Percentiles rank a stretch among this genome's conserved stretches.
These are phyloP conservation scores for Trebouxiophyceae sp. DNA, from an alignment of 163 green algal species.

Conservation along the genomic window DNA sequence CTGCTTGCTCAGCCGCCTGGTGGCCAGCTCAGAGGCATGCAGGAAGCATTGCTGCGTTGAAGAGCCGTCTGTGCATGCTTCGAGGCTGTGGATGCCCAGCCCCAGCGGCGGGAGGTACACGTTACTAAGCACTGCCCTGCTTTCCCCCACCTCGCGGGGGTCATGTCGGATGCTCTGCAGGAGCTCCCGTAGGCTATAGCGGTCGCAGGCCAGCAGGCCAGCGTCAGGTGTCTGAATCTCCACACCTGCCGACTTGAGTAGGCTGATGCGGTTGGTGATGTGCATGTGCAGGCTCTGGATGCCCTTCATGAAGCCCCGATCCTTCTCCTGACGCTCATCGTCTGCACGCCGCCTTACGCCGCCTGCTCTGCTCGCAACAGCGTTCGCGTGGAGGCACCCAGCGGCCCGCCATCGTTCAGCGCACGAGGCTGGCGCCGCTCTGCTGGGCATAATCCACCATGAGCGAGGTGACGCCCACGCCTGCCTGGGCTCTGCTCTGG, in stretches of 20 bases:
- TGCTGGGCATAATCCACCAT: not conserved
- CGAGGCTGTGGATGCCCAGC: not conserved
- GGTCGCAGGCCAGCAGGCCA: not conserved
- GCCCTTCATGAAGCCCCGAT: not conserved
- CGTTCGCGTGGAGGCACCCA: not conserved
- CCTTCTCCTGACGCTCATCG: too few species aligned
- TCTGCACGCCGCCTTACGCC: too few species aligned
- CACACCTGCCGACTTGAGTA: not conserved
- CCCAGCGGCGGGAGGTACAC: not conserved
- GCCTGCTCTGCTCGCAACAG: not conserved
- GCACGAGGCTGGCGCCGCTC: not conserved
- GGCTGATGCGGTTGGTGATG: not conserved
- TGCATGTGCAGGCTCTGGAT: slow-evolving; percentile 2
- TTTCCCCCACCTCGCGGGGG: not conserved
- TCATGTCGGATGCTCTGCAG: slow-evolving; percentile 1
- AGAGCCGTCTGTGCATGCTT: not conserved
- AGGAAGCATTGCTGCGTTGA: too few species aligned
- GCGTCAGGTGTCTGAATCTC: not conserved
- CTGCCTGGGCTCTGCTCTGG: not conserved
- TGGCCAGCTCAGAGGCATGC: not conserved
- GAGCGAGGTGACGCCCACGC: slow-evolving; percentile 6
- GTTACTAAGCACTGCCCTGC: not conserved
- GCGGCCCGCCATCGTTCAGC: slow-evolving; percentile 9
- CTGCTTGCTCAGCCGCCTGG: not conserved
- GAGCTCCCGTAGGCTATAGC: not conserved